Base-by-base conservation (phyloP, 306 rosid species). In the Sicyos edulis region DNA sequence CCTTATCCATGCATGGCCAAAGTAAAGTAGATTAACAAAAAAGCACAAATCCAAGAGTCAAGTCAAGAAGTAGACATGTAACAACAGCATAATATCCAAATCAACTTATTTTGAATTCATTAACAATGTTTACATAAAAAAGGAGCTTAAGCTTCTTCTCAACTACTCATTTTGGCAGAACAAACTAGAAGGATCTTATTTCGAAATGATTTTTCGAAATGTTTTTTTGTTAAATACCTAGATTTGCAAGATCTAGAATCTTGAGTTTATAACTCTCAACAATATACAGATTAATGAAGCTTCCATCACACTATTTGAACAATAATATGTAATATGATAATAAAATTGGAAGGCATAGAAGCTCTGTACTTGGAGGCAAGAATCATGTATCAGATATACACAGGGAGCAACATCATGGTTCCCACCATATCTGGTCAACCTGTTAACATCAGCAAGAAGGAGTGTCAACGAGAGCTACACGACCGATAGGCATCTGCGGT, bases 401-500 rank as follows among this genome's bases (percentile, higher is more conserved):
- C 53, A 55, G 19, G 42, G 75, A 40, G 55, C 75, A 72, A 55
- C 66, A 55, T 17, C 54, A 37, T 37, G 49, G 24, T 71, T 74
- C 70, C 75, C 72, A 10, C 79, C 78, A 69, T 54, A 51, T 65
- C 58, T 49, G 34, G 71, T 81, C 74, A 78, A 64, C 87, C 87
- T 84, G 85, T 84, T 58, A 53, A 75, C 81, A 81, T 76, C 83
- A 76, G 73, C 68, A 51, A 78, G 61, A 34, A 44, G 47, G 14
- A 14, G 22, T 26, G 67, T 72, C 77, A 76, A 56, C 47, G 71
- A 42, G 26, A 51, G 61, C 32, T 74, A 60, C 60, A 78, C 54
- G 82, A 80, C 58, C 17, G 75, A 53, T n/a, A n/a, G n/a, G n/a
- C n/a, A n/a, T n/a, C n/a, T n/a, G 59, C 32, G 50, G 79, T 60